phyloP scores from a whole-genome alignment of 306 rosid species.

The Purshia tridentata region DNA sequence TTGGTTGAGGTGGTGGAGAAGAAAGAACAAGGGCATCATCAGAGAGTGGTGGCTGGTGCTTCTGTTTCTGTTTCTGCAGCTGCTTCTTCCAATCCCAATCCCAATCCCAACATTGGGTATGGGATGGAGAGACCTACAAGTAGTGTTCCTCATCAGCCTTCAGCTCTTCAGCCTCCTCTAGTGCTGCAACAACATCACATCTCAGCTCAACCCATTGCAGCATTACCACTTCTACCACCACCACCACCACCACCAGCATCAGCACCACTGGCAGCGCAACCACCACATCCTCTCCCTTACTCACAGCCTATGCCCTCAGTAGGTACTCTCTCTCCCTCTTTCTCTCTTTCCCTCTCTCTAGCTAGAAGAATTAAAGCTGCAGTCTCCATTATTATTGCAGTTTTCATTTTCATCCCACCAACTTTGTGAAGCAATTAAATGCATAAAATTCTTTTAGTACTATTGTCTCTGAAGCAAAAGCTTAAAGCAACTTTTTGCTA shows the following conservation, averaged over 20 bases:
- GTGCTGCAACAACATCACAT: conserved; percentile 22
- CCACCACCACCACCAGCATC: conserved; percentile 1
- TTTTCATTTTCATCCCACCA: too few species aligned
- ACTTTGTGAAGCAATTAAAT: too few species aligned
- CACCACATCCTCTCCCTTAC: conserved; percentile 25
- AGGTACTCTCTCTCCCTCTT: conserved; percentile 35
- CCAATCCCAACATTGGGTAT: conserved; percentile 11
- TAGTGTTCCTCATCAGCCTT: conserved; percentile 8
- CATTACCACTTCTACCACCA: conserved; percentile 19
- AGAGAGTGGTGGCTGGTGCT: conserved; percentile 15
- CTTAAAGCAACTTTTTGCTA: background rate
- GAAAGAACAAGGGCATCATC: conserved; percentile 21
- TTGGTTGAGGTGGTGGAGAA: conserved; percentile 43
- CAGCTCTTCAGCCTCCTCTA: conserved; percentile 11
- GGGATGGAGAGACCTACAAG: conserved; percentile 17
- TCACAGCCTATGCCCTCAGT: conserved; percentile 41
- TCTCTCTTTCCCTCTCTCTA: background rate
- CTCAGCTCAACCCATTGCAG: conserved; percentile 16
- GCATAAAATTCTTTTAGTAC: background rate
- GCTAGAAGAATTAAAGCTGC: too few species aligned
- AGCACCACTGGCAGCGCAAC: conserved; percentile 19
- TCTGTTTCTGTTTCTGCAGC: conserved; percentile 7
- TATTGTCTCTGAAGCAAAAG: background rate
- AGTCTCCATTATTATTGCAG: background rate
- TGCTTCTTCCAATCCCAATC: background rate